Conservation (phyloP, 2,329 filamentous ascomycete species). For the Pestalotiopsis fici region DNA sequence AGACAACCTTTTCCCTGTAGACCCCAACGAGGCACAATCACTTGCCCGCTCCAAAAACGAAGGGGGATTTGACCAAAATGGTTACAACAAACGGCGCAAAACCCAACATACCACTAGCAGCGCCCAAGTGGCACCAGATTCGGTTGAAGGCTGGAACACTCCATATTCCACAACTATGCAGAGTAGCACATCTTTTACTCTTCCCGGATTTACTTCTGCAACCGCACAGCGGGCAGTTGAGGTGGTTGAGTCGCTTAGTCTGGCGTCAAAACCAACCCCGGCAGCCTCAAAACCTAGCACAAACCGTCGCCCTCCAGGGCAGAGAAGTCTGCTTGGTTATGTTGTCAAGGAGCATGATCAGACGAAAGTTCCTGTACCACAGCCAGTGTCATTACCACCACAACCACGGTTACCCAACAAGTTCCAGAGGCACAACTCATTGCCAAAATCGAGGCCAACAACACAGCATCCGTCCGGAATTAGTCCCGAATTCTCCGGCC, state of each 20-base stretch:
- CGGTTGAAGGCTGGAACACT: constrained; percentile 32
- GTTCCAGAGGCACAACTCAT: not conserved
- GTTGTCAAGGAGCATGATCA: constrained; percentile 30
- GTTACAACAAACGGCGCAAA: constrained; percentile 26
- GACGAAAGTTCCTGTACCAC: constrained; percentile 13
- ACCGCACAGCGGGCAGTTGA: constrained; percentile 51
- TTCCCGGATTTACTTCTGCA: constrained; percentile 65
- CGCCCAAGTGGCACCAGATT: constrained; percentile 39
- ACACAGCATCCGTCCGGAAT: constrained; percentile 22
- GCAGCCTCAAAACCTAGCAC: constrained; percentile 15
- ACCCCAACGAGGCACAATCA: constrained; percentile 51
- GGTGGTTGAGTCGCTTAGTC: constrained; percentile 32
- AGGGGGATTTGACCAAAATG: constrained; percentile 14
- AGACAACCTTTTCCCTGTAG: constrained; percentile 69
- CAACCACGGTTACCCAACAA: not conserved
- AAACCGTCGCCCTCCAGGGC: constrained; percentile 23
- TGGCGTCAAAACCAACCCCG: constrained; percentile 20
- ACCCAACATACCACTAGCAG: constrained; percentile 27
- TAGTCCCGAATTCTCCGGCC: constrained; percentile 28
- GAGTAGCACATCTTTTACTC: constrained; percentile 57
- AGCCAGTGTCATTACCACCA: not conserved
- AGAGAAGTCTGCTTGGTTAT: constrained; percentile 31
- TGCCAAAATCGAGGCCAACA: constrained; percentile 5
- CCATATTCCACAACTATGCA: constrained; percentile 64
- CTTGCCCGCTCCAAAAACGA: constrained; percentile 22